A percentile compares a stretch with the other conserved stretches of the same genome.
These are phyloP conservation scores for Talaromyces nanjingensis DNA, from an alignment of 495 filamentous ascomycete species.

Conservation along the genomic window DNA sequence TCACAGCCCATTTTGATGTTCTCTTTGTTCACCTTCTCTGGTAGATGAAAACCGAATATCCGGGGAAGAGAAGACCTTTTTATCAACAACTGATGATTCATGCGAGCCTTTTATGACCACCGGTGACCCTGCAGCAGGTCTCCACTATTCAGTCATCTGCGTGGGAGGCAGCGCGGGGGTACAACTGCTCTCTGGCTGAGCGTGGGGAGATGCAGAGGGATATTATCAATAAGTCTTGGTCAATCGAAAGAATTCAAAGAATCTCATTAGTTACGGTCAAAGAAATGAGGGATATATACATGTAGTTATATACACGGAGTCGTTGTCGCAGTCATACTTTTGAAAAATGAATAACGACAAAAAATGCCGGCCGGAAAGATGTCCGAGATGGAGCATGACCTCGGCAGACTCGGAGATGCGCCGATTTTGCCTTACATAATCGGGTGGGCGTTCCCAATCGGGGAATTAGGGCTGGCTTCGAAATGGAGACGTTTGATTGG, in stretches of 20 bases:
- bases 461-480: neutral
- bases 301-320: neutral
- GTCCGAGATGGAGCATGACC: conserved; percentile 2
- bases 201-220: neutral
- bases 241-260: neutral
- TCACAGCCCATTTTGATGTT: conserved; percentile 9
- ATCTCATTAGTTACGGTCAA: neutral
- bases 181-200: neutral
- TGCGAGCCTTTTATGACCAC: neutral
- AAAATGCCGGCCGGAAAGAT: conserved; percentile 2
- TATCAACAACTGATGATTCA: neutral
- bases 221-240: neutral
- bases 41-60: neutral
- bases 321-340: neutral
- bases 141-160: neutral
- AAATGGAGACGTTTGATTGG: neutral
- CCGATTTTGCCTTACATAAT: conserved; percentile 4
- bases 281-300: neutral
- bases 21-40: neutral
- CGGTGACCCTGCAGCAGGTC: neutral
- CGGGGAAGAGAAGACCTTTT: neutral
- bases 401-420: conserved; percentile 6
- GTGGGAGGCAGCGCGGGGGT: neutral
- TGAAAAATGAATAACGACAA: neutral
- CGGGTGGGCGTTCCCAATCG: neutral